Evolutionary conservation across 2,329 filamentous ascomycete species (phyloP).

Genomic region (Paecilomyces formosus): DNA sequence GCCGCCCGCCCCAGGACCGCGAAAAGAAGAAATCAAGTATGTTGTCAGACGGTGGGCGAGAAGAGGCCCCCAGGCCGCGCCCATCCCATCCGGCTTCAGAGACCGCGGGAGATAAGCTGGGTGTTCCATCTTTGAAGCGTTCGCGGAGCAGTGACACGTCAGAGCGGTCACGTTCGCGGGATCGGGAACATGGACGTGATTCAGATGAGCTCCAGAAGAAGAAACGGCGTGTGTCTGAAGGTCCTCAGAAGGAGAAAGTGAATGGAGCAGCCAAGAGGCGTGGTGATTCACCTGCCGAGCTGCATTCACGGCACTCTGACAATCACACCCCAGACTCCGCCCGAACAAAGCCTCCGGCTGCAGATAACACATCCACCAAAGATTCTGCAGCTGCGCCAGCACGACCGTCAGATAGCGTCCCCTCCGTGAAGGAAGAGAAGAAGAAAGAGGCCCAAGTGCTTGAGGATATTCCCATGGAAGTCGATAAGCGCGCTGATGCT

Average conservation of each 20-base stretch:
- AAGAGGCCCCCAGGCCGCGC: constrained; percentile 26
- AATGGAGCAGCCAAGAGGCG: constrained; percentile 25
- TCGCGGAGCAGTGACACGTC: constrained; percentile 36
- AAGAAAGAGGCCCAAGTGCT: constrained; percentile 19
- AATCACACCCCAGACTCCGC: constrained; percentile 11
- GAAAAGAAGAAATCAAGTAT: constrained; percentile 27
- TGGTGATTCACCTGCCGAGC: constrained; percentile 11
- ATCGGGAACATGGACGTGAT: constrained; percentile 21
- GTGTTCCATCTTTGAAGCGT: constrained; percentile 27
- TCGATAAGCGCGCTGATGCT: constrained; percentile 10
- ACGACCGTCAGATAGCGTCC: constrained; percentile 11
- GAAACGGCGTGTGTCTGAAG: constrained; percentile 35
- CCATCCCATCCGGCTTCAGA: constrained; percentile 17
- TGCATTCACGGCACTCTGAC: constrained; percentile 11
- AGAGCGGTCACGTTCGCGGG: constrained; percentile 28
- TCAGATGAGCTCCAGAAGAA: constrained; percentile 33
- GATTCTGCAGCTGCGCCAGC: constrained; percentile 4
- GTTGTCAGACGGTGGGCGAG: constrained; percentile 33
- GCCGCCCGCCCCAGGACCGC: constrained; percentile 32
- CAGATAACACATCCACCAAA: constrained; percentile 10
- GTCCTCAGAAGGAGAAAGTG: constrained; percentile 18
- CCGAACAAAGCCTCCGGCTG: constrained; percentile 9
- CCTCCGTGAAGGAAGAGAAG: constrained; percentile 23
- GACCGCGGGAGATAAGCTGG: constrained; percentile 11
- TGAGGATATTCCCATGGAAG: constrained; percentile 23